These are phyloP conservation scores for Corylus americana DNA, from an alignment of 306 rosid species.

Conservation along the genomic window DNA sequence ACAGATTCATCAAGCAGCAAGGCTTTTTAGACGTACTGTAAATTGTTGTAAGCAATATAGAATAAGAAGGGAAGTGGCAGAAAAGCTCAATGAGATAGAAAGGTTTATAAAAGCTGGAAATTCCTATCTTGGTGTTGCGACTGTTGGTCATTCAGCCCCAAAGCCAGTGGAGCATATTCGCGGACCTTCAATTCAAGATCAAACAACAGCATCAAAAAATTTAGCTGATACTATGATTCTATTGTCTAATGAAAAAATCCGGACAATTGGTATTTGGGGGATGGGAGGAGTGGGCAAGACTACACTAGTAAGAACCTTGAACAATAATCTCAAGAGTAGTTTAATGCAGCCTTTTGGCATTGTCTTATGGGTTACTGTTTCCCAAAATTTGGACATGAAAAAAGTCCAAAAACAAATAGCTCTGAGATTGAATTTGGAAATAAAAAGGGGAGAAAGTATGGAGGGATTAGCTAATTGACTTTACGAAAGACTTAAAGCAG, in stretches of 20 bases:
- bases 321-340: background rate
- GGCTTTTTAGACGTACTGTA: background rate
- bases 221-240: background rate
- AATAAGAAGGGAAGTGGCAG: background rate
- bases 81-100: background rate
- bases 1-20: background rate
- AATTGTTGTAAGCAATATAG: background rate
- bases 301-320: background rate
- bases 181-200: background rate
- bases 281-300: constrained; percentile 21
- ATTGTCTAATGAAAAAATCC: constrained; percentile 3
- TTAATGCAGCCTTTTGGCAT: constrained; percentile 11
- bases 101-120: background rate
- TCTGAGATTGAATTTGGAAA: constrained; percentile 7
- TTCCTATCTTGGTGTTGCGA: background rate
- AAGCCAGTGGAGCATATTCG: background rate
- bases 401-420: constrained; percentile 22
- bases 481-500: constrained; percentile 3
- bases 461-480: constrained; percentile 15
- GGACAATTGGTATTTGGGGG: constrained; percentile 21
- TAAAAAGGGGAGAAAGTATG: constrained; percentile 14
- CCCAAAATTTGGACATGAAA: constrained; percentile 13
- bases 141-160: background rate
- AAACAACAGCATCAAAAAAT: background rate
- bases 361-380: constrained; percentile 23